Base-by-base conservation (phyloP, 208 protist genomes). In the Trypanosomatidae sp. region DNA sequence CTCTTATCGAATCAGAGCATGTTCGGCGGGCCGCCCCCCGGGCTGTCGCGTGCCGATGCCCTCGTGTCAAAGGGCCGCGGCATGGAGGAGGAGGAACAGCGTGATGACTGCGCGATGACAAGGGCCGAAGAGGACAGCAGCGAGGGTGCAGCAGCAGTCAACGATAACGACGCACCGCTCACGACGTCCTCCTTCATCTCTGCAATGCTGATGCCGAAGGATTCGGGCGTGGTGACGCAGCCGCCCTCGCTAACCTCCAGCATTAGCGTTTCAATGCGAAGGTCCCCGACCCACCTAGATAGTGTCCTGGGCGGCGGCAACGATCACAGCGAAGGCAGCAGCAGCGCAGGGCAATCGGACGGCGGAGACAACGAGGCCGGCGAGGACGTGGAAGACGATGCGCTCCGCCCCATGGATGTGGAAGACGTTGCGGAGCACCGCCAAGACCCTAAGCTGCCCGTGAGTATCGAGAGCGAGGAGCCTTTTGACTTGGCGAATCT, bases 341-440 rank as follows among this genome's bases (percentile, higher is more conserved):
- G 69, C 79, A 79, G 73, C 66, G 62, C 71, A 47, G 68, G 70
- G 1, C 69, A 83, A 66, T 79, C 70, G 25, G 73, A 79, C 56
- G 67, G 68, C 33, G 67, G 71, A n/a, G 76, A 80, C 53, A 71
- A 41, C 56, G 76, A 80, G 28, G 70, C 59, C 1, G 66, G 19
- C 10, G 76, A 80, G 36, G 76, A 75, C 49, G 68, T 50, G 46
- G 77, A 76, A 10, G 77, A 82, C 28, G 73, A 77, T 56, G 44
- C 66, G 47, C 76, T 43, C 39, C 73, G 62, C 62, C 66, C 68
- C 22, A 44, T 47, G 22, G 43, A 64, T 33, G 52, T 79, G 69
- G 74, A 73, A 52, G 69, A 69, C 10, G 76, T 55, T 22, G 39
- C 60, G 50, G 52, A 72, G 17, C 68, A 72, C 41, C 55, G 3